Evolutionary conservation across 345 rosid genomes (phyloP).

Genomic region (Aquilaria sinensis): DNA sequence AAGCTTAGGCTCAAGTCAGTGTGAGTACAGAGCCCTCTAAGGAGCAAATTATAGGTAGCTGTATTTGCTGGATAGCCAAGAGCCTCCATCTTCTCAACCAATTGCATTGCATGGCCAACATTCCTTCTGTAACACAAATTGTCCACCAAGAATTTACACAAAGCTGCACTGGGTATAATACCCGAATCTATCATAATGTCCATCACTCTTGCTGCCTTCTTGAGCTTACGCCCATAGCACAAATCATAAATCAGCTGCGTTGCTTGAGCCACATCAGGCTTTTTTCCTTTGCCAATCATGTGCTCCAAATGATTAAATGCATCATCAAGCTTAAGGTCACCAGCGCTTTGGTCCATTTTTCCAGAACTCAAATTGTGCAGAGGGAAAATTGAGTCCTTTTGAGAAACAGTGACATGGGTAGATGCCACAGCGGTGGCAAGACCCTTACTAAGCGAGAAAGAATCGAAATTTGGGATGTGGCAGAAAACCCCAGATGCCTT

Average conservation of each 20-base stretch:
- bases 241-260: conserved; percentile 70
- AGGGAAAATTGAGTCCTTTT: conserved; percentile 53
- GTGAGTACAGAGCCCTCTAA: conserved; percentile 62
- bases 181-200: conserved; percentile 69
- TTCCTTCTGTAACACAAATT: conserved; percentile 64
- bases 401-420: conserved; percentile 48
- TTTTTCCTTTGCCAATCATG: conserved; percentile 46
- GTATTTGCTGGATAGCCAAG: conserved; percentile 53
- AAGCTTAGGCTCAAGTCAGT: conserved; percentile 64
- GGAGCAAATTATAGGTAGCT: conserved; percentile 57
- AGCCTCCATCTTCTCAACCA: conserved; percentile 80
- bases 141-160: conserved; percentile 61
- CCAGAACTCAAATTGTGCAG: conserved; percentile 54
- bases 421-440: conserved; percentile 43
- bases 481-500: conserved; percentile 37
- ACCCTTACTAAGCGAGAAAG: conserved; percentile 45
- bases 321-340: conserved; percentile 39
- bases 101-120: conserved; percentile 80
- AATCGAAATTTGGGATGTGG: conserved; percentile 37
- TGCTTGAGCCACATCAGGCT: conserved; percentile 58
- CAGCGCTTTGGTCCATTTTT: conserved; percentile 27
- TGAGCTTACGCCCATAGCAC: conserved; percentile 58
- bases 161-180: conserved; percentile 42
- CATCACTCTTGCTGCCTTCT: conserved; percentile 70
- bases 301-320: conserved; percentile 43